Evolutionary conservation across 2,329 filamentous ascomycete species (phyloP).

Genomic region (Arthrobotrys pseudoclavata): DNA sequence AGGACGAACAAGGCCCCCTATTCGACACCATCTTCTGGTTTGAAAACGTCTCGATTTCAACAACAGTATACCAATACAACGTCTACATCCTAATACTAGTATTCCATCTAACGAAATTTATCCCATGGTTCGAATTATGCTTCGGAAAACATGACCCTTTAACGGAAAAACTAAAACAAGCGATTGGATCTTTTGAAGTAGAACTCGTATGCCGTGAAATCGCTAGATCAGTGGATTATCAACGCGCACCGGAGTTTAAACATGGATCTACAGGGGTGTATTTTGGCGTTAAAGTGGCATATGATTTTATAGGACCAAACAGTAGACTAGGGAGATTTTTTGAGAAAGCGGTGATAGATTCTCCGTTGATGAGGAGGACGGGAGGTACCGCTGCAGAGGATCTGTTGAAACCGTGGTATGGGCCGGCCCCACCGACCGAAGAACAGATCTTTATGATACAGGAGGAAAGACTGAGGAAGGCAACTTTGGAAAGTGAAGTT

Average conservation of each 20-base stretch:
- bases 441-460: slow-evolving; percentile 52
- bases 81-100: slow-evolving; percentile 30
- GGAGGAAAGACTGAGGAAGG: slow-evolving; percentile 29
- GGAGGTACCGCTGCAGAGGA: slow-evolving; percentile 32
- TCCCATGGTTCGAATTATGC: slow-evolving; percentile 57
- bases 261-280: slow-evolving; percentile 44
- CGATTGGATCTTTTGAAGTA: slow-evolving; percentile 22
- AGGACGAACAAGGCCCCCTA: slow-evolving; percentile 42
- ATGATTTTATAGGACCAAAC: slow-evolving; percentile 37
- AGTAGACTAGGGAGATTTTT: slow-evolving; percentile 39
- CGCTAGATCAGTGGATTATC: slow-evolving; percentile 47
- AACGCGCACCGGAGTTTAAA: slow-evolving; percentile 39
- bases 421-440: slow-evolving; percentile 42
- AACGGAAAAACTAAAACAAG: slow-evolving; percentile 24
- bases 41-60: slow-evolving; percentile 55
- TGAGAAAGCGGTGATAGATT: slow-evolving; percentile 32
- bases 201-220: slow-evolving; percentile 40
- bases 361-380: slow-evolving; percentile 43
- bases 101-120: slow-evolving; percentile 32
- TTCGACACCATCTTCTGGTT: slow-evolving; percentile 53
- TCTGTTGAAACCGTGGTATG: slow-evolving; percentile 47
- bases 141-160: slow-evolving; percentile 37
- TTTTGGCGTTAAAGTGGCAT: slow-evolving; percentile 50
- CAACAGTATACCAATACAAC: slow-evolving; percentile 49
- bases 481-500: neutral